phyloP scores from a whole-genome alignment of 192 early-diverging fungal genomes.

The Coemansia sp. region DNA sequence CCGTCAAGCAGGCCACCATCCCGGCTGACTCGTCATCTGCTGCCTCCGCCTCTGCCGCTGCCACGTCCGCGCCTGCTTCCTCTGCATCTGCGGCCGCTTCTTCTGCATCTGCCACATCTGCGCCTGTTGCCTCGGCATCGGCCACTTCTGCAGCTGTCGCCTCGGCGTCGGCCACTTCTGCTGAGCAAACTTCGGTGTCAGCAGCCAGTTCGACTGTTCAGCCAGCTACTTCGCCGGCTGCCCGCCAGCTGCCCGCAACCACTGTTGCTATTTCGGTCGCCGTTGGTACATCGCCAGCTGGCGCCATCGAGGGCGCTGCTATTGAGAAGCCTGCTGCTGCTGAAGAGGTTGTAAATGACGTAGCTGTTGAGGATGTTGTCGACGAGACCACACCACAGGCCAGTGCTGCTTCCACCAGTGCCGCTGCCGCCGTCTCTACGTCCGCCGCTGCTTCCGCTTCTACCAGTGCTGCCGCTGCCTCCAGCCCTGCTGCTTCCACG shows the following conservation, averaged over 20 bases:
- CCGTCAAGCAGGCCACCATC: slow-evolving; percentile 16
- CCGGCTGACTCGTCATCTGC: slow-evolving; percentile 7
- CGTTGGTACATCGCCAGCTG: not conserved
- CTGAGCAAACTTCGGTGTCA: not conserved
- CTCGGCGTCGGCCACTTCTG: not conserved
- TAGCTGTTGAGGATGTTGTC: not conserved
- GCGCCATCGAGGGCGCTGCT: not conserved
- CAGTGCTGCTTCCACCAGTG: not conserved
- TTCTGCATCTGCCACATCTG: not conserved
- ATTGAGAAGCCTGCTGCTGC: not conserved
- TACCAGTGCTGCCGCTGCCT: not conserved
- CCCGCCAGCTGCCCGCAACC: not conserved
- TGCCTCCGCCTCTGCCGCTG: not conserved
- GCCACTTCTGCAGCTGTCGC: not conserved
- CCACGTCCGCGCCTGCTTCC: not conserved
- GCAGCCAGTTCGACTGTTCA: not conserved
- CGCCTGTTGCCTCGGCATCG: not conserved
- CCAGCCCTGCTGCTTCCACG: not conserved
- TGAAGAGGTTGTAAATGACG: not conserved
- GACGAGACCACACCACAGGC: not conserved
- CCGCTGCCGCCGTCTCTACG: not conserved
- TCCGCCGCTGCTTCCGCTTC: not conserved
- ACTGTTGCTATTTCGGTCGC: not conserved
- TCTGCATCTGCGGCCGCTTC: not conserved
- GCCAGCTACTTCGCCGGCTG: not conserved